These are phyloP conservation scores for Wallacemonas collosoma DNA, from an alignment of 208 protist species.

Conservation along the genomic window DNA sequence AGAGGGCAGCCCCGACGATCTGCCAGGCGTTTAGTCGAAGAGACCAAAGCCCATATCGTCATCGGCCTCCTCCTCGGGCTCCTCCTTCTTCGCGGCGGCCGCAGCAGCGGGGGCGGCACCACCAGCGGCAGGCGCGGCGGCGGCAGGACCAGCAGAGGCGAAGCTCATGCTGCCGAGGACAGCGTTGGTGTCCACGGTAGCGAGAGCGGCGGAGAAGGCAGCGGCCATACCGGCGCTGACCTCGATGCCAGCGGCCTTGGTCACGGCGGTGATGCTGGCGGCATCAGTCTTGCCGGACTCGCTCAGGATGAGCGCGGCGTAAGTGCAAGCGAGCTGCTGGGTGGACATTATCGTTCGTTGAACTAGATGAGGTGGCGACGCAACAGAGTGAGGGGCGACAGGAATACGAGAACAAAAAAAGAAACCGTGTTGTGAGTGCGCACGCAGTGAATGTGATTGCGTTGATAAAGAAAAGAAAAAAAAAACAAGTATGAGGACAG, in stretches of 20 bases:
- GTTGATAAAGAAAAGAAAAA: conserved; percentile 15
- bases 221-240: conserved; percentile 76
- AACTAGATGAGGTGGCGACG: not conserved
- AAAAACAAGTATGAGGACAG: conserved; percentile 4
- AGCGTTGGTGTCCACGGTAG: conserved; percentile 52
- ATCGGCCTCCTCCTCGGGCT: conserved; percentile 79
- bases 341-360: conserved; percentile 14
- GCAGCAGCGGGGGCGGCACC: conserved; percentile 35
- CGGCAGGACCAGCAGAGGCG: conserved; percentile 43
- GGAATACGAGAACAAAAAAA: no score
- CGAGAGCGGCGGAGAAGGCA: conserved; percentile 67
- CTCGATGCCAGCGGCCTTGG: conserved; percentile 77
- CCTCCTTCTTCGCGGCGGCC: conserved; percentile 54
- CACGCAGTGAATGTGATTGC: no score
- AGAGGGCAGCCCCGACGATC: not conserved
- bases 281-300: conserved; percentile 90
- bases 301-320: conserved; percentile 94
- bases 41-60: conserved; percentile 90
- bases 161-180: conserved; percentile 80
- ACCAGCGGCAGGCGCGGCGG: conserved; percentile 41
- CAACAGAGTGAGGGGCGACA: no score
- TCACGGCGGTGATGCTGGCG: conserved; percentile 53
- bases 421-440: no score
- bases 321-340: conserved; percentile 94
- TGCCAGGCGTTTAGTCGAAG: conserved; percentile 70